Evolutionary conservation across 2,329 filamentous ascomycete genomes (phyloP), one percentile per base, ranked within the genome.

Genomic region (Claviceps quebecensis): DNA sequence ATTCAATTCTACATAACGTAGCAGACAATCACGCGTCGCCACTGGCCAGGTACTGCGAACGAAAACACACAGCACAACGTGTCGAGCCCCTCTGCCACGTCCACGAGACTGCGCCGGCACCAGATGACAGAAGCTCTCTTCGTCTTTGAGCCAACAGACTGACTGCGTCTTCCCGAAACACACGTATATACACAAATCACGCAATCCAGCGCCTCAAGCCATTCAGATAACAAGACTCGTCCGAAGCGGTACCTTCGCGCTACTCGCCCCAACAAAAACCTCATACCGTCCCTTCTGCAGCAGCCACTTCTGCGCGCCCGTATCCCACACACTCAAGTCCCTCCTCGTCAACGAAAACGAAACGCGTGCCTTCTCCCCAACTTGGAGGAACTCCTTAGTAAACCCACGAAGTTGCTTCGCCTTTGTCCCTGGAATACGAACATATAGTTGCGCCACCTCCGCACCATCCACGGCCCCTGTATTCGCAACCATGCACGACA

Each of bases 291-390:
- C 75, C 22, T 60, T 65, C 48, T 67, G 69, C 49, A 81, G 58
- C 45, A 69, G 67, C 83, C 83, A 86, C 58, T 76, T 75, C 66
- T 85, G 80, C 36, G 69, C 70, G 1, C 63, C 66, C 5, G 76
- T 72, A 60, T 85, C 78, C 83, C 83, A 86, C 36, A 79, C 70
- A 63, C 81, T 85, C 46, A 86, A 59, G 59, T 86, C 83, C 54
- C 81, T 73, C 45, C 83, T 71, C 17, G 73, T 83, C 41, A 86
- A 60, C 36, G 69, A 61, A 53, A 86, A 77, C 0, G 58, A 63
- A 0, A 81, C 65, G 0, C 66, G 70, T 11, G 66, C 63, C n/a
- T 65, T 70, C 53, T 71, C 61, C 0, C 72, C 71, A 0, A 70
- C 66, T 14, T 69, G 65, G 43, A 85, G 55, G 13, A 66, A 68